Conservation (phyloP, 2,329 filamentous ascomycete species). For the Xylaria sp. region DNA sequence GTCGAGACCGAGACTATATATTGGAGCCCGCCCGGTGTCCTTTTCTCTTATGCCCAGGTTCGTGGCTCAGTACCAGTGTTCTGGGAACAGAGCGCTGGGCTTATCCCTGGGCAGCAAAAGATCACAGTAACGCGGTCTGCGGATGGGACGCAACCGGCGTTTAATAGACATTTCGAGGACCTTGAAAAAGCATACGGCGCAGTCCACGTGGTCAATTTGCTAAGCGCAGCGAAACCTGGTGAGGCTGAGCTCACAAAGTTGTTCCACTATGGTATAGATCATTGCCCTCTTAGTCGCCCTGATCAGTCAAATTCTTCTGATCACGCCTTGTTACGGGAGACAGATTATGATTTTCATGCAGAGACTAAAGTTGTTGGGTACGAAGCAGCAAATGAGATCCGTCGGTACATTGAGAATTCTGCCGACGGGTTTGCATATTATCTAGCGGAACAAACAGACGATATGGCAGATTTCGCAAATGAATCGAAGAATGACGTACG, state of each 20-base stretch:
- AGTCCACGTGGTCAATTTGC: conserved; percentile 90
- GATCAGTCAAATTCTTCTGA: conserved; percentile 68
- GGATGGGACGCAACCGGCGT: conserved; percentile 92
- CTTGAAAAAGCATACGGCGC: conserved; percentile 88
- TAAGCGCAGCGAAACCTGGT: conserved; percentile 88
- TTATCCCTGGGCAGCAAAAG: conserved; percentile 93
- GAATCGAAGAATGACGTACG: conserved; percentile 54
- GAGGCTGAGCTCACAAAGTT: conserved; percentile 85
- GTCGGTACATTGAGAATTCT: conserved; percentile 78
- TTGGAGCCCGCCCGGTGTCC: conserved; percentile 79
- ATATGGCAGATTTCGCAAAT: conserved; percentile 55
- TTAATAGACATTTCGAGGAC: conserved; percentile 93
- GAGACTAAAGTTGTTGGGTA: conserved; percentile 91
- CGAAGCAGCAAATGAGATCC: conserved; percentile 88
- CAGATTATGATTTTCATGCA: conserved; percentile 96
- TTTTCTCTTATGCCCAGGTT: conserved; percentile 94
- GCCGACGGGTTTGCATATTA: conserved; percentile 94
- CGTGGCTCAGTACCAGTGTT: conserved; percentile 95
- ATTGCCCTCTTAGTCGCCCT: conserved; percentile 75
- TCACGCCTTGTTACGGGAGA: conserved; percentile 79
- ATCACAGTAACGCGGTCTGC: conserved; percentile 88
- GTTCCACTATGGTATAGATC: conserved; percentile 80
- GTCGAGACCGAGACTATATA: conserved; percentile 97
- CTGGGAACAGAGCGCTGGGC: conserved; percentile 92
- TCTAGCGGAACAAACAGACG: conserved; percentile 76